Percentiles rank a stretch among this genome's conserved stretches.
These are phyloP conservation scores for Solanum tarijense DNA, from an alignment of 257 asterid species.

Conservation along the genomic window DNA sequence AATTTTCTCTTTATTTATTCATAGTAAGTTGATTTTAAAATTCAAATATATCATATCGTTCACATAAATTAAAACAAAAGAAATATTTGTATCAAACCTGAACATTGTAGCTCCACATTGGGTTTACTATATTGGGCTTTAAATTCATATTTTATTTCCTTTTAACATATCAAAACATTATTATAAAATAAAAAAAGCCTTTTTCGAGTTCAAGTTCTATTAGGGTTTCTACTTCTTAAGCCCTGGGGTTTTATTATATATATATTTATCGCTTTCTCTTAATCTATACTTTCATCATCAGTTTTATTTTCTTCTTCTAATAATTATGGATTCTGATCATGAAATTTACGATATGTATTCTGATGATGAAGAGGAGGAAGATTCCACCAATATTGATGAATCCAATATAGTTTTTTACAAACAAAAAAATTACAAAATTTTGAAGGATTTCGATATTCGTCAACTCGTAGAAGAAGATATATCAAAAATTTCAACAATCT, in stretches of 20 bases:
- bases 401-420: neutral
- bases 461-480: conserved; percentile 14
- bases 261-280: neutral
- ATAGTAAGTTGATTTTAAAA: too few relatives aligned
- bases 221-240: neutral
- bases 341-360: neutral
- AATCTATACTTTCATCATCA: neutral
- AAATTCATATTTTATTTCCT: neutral
- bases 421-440: conserved; percentile 8
- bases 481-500: neutral
- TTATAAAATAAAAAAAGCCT: neutral
- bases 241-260: neutral
- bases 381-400: neutral
- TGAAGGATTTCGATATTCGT: conserved; percentile 4
- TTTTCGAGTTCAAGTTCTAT: neutral
- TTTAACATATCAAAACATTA: neutral
- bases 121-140: neutral
- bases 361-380: neutral
- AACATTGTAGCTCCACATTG: neutral
- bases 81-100: neutral
- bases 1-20: too few relatives aligned
- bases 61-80: neutral
- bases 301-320: neutral
- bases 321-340: neutral
- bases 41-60: neutral